These are phyloP conservation scores for Pythium guiyangense DNA, from an alignment of 352 stramenopile species.

Conservation along the genomic window DNA sequence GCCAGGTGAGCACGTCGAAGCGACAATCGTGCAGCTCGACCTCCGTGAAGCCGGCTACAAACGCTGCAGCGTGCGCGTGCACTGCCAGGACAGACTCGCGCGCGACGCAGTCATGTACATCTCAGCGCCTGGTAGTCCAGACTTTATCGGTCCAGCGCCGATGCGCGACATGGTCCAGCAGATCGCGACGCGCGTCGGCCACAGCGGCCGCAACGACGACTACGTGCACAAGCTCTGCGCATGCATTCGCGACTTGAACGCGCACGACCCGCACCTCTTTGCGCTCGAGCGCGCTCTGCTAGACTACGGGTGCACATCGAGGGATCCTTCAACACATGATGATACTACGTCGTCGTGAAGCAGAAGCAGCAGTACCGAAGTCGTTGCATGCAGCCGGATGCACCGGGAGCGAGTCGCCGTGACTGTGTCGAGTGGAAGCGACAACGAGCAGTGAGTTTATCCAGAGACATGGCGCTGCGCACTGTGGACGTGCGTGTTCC, in stretches of 20 bases:
- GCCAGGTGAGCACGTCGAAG: constrained; percentile 64
- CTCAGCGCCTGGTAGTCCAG: constrained; percentile 69
- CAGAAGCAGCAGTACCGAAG: neutral
- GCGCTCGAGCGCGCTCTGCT: constrained; percentile 64
- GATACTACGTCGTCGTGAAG: no score
- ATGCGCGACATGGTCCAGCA: constrained; percentile 75
- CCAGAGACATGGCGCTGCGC: no score
- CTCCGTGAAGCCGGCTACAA: constrained; percentile 85
- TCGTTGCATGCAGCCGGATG: no score
- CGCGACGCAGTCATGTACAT: constrained; percentile 82
- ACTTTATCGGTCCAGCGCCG: constrained; percentile 72
- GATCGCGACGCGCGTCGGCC: constrained; percentile 65
- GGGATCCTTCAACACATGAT: no score
- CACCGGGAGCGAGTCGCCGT: no score
- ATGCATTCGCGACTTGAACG: constrained; percentile 69
- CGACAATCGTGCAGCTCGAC: constrained; percentile 77
- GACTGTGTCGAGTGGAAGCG: no score
- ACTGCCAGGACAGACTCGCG: constrained; percentile 63
- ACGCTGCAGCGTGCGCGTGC: constrained; percentile 66
- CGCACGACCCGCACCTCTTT: constrained; percentile 69
- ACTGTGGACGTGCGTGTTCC: no score
- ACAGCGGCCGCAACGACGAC: constrained; percentile 80
- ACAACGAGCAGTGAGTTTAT: no score
- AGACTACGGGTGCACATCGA: constrained; percentile 32
- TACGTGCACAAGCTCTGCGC: constrained; percentile 82